phyloP scores from a whole-genome alignment of 2,329 filamentous ascomycete species.

The Neofusicoccum laricinum region DNA sequence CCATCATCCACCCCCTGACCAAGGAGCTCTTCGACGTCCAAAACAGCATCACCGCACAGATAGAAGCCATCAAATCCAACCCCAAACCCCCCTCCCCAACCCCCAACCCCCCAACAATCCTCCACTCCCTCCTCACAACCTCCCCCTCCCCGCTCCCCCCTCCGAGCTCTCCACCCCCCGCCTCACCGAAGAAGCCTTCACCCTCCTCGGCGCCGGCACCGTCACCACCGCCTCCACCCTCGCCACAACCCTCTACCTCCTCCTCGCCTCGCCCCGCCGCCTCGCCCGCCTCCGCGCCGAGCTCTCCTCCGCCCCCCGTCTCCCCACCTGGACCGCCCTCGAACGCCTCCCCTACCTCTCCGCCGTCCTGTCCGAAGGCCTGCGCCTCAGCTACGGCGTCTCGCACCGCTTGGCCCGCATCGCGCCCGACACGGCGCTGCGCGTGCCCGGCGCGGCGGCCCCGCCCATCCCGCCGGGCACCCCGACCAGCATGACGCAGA shows the following conservation, averaged over 20 bases:
- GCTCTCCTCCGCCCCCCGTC: conserved; percentile 13
- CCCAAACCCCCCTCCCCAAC: conserved; percentile 19
- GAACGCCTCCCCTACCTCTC: conserved; percentile 30
- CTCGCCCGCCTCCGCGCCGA: conserved; percentile 27
- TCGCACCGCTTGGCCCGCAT: conserved; percentile 25
- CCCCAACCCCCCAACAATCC: conserved; percentile 10
- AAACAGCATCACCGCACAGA: conserved; percentile 25
- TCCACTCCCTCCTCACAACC: conserved; percentile 17
- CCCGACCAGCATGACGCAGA: conserved; percentile 28
- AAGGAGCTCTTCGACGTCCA: conserved; percentile 27
- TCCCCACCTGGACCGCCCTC: conserved; percentile 18
- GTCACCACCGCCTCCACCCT: conserved; percentile 39
- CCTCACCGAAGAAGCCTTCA: conserved; percentile 38
- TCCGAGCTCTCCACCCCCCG: conserved; percentile 23
- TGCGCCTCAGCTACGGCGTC: conserved; percentile 33
- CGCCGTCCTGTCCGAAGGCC: conserved; percentile 31
- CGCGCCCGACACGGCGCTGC: conserved; percentile 17
- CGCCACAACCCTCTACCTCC: conserved; percentile 30
- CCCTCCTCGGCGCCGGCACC: conserved; percentile 38
- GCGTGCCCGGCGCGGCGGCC: conserved; percentile 14
- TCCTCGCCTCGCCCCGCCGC: conserved; percentile 24
- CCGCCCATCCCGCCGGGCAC: conserved; percentile 25
- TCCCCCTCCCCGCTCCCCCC: conserved; percentile 14
- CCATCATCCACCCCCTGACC: conserved; percentile 25
- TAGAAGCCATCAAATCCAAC: conserved; percentile 23